These are phyloP conservation scores for Datisca glomerata DNA, from an alignment of 306 rosid species.

Conservation along the genomic window DNA sequence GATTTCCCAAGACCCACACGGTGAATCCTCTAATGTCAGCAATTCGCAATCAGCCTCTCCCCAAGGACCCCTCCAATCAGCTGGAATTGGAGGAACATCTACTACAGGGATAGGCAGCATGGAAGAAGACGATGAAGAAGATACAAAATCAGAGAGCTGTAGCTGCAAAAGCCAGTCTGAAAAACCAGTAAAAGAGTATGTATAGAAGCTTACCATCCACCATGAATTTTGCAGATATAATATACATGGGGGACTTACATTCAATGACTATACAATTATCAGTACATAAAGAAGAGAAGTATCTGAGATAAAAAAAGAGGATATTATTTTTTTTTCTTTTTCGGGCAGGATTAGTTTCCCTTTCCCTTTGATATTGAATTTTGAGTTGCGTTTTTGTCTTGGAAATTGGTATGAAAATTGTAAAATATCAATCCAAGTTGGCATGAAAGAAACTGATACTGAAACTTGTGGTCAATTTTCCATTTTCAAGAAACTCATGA, in stretches of 20 bases:
- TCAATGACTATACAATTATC: neutral
- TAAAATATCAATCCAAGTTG: neutral
- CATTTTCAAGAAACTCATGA: neutral
- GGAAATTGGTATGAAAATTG: neutral
- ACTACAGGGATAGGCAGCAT: slow-evolving; percentile 44
- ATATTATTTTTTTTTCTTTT: neutral
- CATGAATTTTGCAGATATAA: neutral
- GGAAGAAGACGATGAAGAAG: slow-evolving; percentile 65
- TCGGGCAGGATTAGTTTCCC: neutral
- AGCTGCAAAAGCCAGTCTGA: slow-evolving; percentile 37
- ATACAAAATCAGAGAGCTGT: slow-evolving; percentile 47
- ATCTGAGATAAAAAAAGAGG: neutral
- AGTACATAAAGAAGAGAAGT: neutral
- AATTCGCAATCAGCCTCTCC: slow-evolving; percentile 84
- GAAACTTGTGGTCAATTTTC: no score
- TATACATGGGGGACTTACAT: no score
- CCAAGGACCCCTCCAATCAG: slow-evolving; percentile 80
- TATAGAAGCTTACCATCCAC: slow-evolving; percentile 21
- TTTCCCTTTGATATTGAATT: no score
- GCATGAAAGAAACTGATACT: neutral
- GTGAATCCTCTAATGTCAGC: slow-evolving; percentile 65
- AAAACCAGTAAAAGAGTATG: slow-evolving; percentile 32
- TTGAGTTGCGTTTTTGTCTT: neutral
- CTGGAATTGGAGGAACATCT: slow-evolving; percentile 46
- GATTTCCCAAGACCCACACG: slow-evolving; percentile 61